Percentiles rank a stretch among this genome's conserved stretches.
Conservation (phyloP, 192 early-diverging fungal genomes). For the Gonapodya sp. region DNA sequence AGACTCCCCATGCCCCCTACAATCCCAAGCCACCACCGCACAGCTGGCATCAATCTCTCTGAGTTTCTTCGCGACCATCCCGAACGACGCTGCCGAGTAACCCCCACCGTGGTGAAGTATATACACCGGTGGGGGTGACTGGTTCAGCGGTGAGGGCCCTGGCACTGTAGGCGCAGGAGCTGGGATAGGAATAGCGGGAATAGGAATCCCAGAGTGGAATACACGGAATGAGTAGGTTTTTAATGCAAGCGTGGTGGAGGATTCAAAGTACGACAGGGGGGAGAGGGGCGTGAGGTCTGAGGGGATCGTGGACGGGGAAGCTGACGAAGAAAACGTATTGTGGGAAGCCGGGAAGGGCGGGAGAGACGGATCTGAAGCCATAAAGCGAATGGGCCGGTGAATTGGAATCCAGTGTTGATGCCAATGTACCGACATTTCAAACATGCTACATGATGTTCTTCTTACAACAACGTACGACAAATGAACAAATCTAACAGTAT, state of each 20-base stretch:
- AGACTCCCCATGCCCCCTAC: constrained; percentile 60
- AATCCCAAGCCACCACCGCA: constrained; percentile 53
- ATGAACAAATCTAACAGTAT: no score
- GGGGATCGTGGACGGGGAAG: neutral
- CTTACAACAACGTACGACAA: no score
- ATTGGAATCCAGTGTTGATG: no score
- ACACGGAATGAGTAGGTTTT: neutral
- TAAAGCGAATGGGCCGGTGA: no score
- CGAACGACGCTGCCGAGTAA: constrained; percentile 56
- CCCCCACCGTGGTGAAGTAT: constrained; percentile 79
- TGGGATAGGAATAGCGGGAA: neutral
- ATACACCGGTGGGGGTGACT: constrained; percentile 37
- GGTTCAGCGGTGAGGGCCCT: neutral
- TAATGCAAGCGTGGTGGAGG: neutral
- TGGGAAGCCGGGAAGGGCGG: neutral
- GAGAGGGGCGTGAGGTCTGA: neutral
- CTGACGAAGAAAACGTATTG: no score
- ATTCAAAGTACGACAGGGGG: neutral
- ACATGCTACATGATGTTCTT: no score
- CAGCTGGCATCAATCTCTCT: constrained; percentile 23
- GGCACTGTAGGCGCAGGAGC: neutral
- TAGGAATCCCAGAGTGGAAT: neutral
- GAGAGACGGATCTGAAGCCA: neutral
- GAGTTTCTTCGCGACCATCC: constrained; percentile 44
- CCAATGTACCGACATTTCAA: no score